Base-by-base conservation (phyloP, 225 moss, liverwort and hornwort species). In the Rhytidiadelphus loreus region DNA sequence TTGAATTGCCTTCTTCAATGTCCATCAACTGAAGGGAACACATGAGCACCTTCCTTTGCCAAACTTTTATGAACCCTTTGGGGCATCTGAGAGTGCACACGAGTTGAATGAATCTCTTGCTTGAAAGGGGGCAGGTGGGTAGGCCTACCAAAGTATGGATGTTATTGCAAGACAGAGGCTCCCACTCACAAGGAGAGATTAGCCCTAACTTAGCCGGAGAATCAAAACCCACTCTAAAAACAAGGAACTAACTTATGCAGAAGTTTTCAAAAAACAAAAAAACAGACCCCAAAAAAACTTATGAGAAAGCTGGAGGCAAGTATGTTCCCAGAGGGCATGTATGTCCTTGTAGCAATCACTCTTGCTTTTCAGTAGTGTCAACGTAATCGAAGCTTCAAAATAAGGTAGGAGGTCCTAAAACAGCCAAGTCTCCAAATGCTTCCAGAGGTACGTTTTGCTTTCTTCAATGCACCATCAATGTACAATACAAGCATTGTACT, bases 361-460 rank as follows among this genome's bases (percentile, higher is more conserved):
- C 17, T 69, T 7, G 11, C 30, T 46, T 12, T 30, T 44, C 2
- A 7, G 0, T 30, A 30, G 30, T 29, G 17, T 11, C 19, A 46
- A 74, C 0, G 1, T 32, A 46, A 6, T 73, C 46, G 29, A 73
- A 73, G 23, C 13, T 39, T 23, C 68, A 69, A 39, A 39, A 7
- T 7, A 39, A 37, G 18, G 18, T 35, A 17, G 17, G 9, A 64
- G 30, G 2, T 62, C 30, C 29, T 61, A 61, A 29, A 29, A 30
- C 0, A 62, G 2, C 16, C 7, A 0, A 30, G 5, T 3, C 25
- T 30, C 30, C 4, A 30, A 15, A 62, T 4, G 7, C 3, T 1
- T 15, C 30, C 15, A 62, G 1, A 33, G 5, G 33, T 18, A 35
- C 18, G 18, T 64, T 35, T 33, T 33, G 5, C 33, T 63, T 35